phyloP scores from a whole-genome alignment of 345 rosid species.

The Tarenaya hassleriana region DNA sequence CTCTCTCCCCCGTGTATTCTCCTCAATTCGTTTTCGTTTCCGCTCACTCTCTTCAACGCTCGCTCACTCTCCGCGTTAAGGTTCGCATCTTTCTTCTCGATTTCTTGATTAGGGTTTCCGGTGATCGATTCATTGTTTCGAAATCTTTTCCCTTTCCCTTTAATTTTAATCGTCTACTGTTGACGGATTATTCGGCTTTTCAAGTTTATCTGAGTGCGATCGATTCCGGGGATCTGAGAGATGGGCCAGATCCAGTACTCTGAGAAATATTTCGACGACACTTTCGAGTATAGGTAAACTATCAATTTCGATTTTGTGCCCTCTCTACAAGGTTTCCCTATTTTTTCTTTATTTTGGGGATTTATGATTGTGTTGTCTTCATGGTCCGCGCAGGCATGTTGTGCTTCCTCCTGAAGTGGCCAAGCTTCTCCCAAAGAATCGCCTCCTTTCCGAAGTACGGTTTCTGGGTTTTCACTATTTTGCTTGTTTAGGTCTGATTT shows the following conservation, averaged over 20 bases:
- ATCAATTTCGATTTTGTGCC: not conserved
- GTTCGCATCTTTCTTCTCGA: no score
- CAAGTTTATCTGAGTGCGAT: not conserved
- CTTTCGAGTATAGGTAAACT: conserved; percentile 71
- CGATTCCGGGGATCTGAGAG: not conserved
- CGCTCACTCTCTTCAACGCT: no score
- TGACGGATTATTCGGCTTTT: not conserved
- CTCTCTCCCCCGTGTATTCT: no score
- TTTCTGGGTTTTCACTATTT: not conserved
- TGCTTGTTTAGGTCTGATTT: not conserved
- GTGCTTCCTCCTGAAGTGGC: conserved; percentile 95
- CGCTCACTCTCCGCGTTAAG: no score
- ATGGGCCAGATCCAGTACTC: conserved; percentile 99
- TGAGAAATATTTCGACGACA: conserved; percentile 91
- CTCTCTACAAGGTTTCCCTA: not conserved
- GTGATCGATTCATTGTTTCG: no score
- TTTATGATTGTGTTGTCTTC: conserved; percentile 2
- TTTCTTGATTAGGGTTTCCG: no score
- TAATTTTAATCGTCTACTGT: not conserved
- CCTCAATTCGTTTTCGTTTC: no score
- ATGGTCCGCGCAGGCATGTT: conserved; percentile 59
- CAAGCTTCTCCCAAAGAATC: conserved; percentile 84
- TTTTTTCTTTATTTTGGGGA: not conserved
- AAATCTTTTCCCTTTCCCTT: not conserved
- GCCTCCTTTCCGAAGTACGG: conserved; percentile 86